Conservation (phyloP, 176 grass and related monocot genomes). For the Cocos nucifera region DNA sequence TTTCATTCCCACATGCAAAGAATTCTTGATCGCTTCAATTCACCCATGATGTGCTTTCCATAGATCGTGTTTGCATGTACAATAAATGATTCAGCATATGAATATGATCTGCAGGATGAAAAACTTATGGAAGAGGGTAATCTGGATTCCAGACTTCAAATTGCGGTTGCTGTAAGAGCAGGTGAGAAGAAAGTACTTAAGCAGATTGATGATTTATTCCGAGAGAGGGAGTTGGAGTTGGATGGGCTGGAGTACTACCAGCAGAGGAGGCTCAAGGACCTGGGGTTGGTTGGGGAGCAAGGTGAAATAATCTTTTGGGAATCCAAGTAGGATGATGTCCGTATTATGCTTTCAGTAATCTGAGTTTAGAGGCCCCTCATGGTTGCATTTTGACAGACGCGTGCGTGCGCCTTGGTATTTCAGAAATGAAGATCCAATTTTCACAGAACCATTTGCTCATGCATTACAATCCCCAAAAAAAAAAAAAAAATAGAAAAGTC, state of each 20-base stretch:
- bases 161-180: slow-evolving; percentile 52
- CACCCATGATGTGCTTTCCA: too few species aligned
- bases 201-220: slow-evolving; percentile 75
- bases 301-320: slow-evolving; percentile 99
- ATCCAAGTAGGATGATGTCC: slow-evolving; percentile 7
- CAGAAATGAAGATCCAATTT: too few species aligned
- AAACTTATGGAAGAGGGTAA: slow-evolving; percentile 39
- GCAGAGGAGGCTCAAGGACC: slow-evolving; percentile 83
- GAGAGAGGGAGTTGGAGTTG: slow-evolving; percentile 64
- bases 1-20: too few species aligned
- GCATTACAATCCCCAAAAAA: too few species aligned
- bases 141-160: slow-evolving; percentile 41
- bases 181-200: slow-evolving; percentile 86
- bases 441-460: too few species aligned
- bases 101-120: slow-evolving; percentile 54
- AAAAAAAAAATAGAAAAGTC: too few species aligned
- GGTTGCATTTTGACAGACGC: too few species aligned
- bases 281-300: slow-evolving; percentile 71
- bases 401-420: too few species aligned
- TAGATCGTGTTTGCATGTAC: too few species aligned
- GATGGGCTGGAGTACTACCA: slow-evolving; percentile 94
- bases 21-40: too few species aligned
- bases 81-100: slow-evolving; percentile 4
- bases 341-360: too few species aligned
- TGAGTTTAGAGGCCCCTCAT: too few species aligned